These are phyloP conservation scores for Globisporangium irregulare DNA, from an alignment of 352 stramenopile genomes.

Conservation along the genomic window DNA sequence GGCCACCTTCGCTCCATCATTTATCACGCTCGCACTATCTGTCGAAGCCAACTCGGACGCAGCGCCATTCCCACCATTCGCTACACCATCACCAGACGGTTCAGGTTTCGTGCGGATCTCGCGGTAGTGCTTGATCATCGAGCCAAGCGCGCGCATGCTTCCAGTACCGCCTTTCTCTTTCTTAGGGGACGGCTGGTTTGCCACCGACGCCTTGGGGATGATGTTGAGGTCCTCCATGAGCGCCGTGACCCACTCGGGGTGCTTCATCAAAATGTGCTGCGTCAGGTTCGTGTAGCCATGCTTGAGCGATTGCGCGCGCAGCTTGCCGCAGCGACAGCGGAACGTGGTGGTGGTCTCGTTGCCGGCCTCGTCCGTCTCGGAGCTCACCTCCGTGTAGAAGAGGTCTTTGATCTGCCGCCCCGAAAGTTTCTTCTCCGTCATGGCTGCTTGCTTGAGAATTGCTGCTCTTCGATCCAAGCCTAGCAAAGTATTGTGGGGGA, in stretches of 20 bases:
- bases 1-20: not conserved
- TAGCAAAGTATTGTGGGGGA: too few relatives aligned
- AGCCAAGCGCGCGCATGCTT: conserved; percentile 12
- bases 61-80: not conserved
- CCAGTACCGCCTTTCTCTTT: conserved; percentile 8
- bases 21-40: not conserved
- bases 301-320: conserved; percentile 44
- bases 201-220: conserved; percentile 17
- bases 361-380: conserved; percentile 7
- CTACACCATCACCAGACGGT: not conserved
- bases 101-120: conserved; percentile 12
- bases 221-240: conserved; percentile 22
- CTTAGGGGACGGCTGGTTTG: not conserved
- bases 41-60: not conserved
- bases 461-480: not conserved
- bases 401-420: conserved; percentile 44
- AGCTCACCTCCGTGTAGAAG: conserved; percentile 41
- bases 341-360: conserved; percentile 29
- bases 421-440: conserved; percentile 26
- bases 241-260: conserved; percentile 50
- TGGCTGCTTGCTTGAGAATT: not conserved
- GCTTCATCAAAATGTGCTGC: conserved; percentile 64
- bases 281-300: conserved; percentile 67
- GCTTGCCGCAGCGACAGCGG: conserved; percentile 64
- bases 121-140: conserved; percentile 15